Percentiles rank a stretch among this genome's conserved stretches.
phyloP scores from a whole-genome alignment of 2,329 filamentous ascomycete species.

The Gyromitra esculenta region DNA sequence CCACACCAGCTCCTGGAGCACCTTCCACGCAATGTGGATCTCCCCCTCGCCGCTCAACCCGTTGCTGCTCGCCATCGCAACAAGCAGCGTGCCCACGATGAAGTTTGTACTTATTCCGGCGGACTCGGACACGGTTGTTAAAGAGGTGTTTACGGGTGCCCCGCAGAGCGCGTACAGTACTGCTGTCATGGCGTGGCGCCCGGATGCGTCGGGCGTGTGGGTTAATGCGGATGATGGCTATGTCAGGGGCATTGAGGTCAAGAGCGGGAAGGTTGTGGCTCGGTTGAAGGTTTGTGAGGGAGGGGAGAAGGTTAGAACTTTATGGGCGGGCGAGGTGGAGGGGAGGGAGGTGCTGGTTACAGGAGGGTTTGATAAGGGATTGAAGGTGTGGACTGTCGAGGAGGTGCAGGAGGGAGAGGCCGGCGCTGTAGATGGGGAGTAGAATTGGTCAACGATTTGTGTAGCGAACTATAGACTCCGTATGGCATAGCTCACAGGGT shows the following conservation, averaged over 20 bases:
- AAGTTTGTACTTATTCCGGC: conserved; percentile 70
- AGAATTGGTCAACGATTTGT: conserved; percentile 10
- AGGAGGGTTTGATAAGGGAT: conserved; percentile 71
- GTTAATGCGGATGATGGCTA: conserved; percentile 73
- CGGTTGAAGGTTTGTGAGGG: conserved; percentile 65
- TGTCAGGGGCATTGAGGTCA: conserved; percentile 69
- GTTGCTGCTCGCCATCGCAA: conserved; percentile 68
- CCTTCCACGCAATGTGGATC: conserved; percentile 70
- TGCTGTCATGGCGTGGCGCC: conserved; percentile 70
- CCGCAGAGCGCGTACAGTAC: conserved; percentile 73
- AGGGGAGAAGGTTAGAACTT: conserved; percentile 63
- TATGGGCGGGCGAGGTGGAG: conserved; percentile 56
- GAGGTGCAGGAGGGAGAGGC: neutral
- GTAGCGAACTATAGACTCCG: neutral
- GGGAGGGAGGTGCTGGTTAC: conserved; percentile 68
- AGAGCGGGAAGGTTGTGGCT: conserved; percentile 67
- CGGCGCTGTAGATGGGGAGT: neutral
- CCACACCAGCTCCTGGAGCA: conserved; percentile 68
- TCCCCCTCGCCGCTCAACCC: conserved; percentile 68
- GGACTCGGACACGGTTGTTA: conserved; percentile 69
- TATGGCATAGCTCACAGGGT: neutral
- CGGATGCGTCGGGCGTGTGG: conserved; percentile 70
- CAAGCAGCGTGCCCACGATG: conserved; percentile 70
- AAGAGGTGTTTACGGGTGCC: conserved; percentile 69
- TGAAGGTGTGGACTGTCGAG: conserved; percentile 67